These are phyloP conservation scores for Phaffomyces thermotolerans DNA, from an alignment of 805 yeast genomes.

Conservation along the genomic window DNA sequence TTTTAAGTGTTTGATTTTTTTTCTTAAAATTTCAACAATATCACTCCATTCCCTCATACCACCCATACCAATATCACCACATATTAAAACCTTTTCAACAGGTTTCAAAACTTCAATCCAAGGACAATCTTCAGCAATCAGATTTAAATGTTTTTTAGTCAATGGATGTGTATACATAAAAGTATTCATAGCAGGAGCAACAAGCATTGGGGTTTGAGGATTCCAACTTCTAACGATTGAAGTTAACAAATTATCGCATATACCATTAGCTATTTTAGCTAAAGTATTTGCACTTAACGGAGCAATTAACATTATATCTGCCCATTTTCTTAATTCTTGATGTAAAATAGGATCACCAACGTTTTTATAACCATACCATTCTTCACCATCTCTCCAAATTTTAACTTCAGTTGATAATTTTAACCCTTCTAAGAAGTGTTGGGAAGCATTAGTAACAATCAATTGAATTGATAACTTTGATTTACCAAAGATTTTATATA, in stretches of 20 bases:
- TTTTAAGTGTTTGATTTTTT: slow-evolving; percentile 18
- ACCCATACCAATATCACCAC: slow-evolving; percentile 89
- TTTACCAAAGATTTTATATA: slow-evolving; percentile 71
- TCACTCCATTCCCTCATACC: slow-evolving; percentile 89
- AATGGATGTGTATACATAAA: slow-evolving; percentile 74
- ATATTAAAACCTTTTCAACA: slow-evolving; percentile 68
- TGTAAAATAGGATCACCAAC: slow-evolving; percentile 71
- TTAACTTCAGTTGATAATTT: slow-evolving; percentile 69
- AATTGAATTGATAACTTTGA: slow-evolving; percentile 75
- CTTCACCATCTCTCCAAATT: slow-evolving; percentile 81
- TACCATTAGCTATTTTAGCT: slow-evolving; percentile 68
- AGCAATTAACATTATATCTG: slow-evolving; percentile 68
- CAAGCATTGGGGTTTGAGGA: slow-evolving; percentile 59
- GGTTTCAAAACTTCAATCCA: slow-evolving; percentile 71
- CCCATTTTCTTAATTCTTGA: slow-evolving; percentile 78
- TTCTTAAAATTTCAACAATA: slow-evolving; percentile 53
- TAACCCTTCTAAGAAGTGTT: slow-evolving; percentile 56
- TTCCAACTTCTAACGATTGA: slow-evolving; percentile 75
- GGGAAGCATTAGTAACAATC: slow-evolving; percentile 71
- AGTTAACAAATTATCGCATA: slow-evolving; percentile 71
- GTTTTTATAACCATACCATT: slow-evolving; percentile 50
- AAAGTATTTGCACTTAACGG: slow-evolving; percentile 77
- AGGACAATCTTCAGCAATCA: slow-evolving; percentile 64
- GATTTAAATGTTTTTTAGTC: slow-evolving; percentile 61
- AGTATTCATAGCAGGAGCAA: slow-evolving; percentile 87